Evolutionary conservation across 2,329 filamentous ascomycete species (phyloP).

Genomic region (Ceratocystis cacaofunesta): DNA sequence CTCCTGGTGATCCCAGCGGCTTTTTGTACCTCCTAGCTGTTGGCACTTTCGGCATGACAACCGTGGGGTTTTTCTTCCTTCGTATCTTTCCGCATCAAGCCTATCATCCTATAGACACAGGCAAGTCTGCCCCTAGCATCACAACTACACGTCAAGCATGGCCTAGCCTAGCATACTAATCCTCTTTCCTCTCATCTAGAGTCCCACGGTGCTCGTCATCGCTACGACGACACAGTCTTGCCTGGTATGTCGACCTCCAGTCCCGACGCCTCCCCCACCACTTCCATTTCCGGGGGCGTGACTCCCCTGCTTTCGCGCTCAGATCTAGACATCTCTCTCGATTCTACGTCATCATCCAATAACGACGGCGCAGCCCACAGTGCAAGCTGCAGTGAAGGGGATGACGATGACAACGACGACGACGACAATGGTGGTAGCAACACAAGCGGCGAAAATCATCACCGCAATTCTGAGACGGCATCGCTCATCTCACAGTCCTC

Average conservation of each 20-base stretch:
- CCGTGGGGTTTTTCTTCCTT: slow-evolving; percentile 73
- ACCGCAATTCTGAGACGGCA: slow-evolving; percentile 51
- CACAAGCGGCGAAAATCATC: slow-evolving; percentile 19
- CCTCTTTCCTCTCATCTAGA: neutral
- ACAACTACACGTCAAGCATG: neutral
- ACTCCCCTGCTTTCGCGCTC: neutral
- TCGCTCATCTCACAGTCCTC: slow-evolving; percentile 53
- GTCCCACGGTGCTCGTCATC: slow-evolving; percentile 17
- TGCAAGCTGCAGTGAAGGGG: neutral
- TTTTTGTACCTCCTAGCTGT: slow-evolving; percentile 68
- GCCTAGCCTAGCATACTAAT: slow-evolving; percentile 6
- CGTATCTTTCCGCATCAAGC: slow-evolving; percentile 49
- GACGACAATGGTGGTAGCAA: slow-evolving; percentile 20
- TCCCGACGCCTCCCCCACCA: slow-evolving; percentile 1
- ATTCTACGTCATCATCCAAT: slow-evolving; percentile 15
- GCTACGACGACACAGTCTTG: slow-evolving; percentile 13
- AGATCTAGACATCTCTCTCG: neutral
- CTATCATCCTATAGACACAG: slow-evolving; percentile 39
- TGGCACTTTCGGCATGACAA: slow-evolving; percentile 62
- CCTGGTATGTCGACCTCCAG: slow-evolving; percentile 45
- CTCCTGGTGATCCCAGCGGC: slow-evolving; percentile 67
- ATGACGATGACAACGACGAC: slow-evolving; percentile 20
- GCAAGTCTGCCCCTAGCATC: neutral
- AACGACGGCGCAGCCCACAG: slow-evolving; percentile 21
- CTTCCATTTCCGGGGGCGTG: neutral